Conservation (phyloP, 1,139 yeast genomes). For the Candida mesenterica region DNA sequence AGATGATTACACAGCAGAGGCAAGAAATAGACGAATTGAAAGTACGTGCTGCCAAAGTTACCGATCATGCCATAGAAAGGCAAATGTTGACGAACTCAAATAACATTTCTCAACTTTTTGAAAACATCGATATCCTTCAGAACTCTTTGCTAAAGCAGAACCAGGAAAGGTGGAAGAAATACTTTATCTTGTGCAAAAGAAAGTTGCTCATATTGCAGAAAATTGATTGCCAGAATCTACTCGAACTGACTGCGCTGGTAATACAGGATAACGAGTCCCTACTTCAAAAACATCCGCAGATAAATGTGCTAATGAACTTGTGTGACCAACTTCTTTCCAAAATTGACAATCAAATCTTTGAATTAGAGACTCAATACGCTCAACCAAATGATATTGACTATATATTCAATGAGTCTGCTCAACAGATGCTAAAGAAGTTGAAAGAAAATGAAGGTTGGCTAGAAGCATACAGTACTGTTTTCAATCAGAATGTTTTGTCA, state of each 20-base stretch:
- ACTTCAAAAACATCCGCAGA: background rate
- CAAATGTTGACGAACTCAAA: slow-evolving; percentile 30
- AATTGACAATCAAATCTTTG: slow-evolving; percentile 42
- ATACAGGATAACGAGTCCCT: slow-evolving; percentile 1
- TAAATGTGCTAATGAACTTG: slow-evolving; percentile 13
- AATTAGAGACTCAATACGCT: slow-evolving; percentile 51
- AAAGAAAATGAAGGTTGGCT: slow-evolving; percentile 58
- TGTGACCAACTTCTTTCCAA: slow-evolving; percentile 26
- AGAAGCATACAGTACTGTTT: slow-evolving; percentile 37
- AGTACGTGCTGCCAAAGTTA: slow-evolving; percentile 47
- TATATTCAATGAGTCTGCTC: slow-evolving; percentile 42
- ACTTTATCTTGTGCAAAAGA: slow-evolving; percentile 57
- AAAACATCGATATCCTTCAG: slow-evolving; percentile 38
- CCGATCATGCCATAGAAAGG: slow-evolving; percentile 33
- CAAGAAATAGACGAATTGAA: slow-evolving; percentile 73
- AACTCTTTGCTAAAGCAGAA: slow-evolving; percentile 39
- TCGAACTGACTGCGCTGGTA: background rate
- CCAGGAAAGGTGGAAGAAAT: slow-evolving; percentile 46
- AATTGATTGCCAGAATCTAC: slow-evolving; percentile 26
- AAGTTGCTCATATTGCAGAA: slow-evolving; percentile 48
- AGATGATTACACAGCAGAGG: slow-evolving; percentile 82
- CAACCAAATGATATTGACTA: slow-evolving; percentile 51
- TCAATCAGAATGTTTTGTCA: slow-evolving; percentile 38
- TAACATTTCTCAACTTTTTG: slow-evolving; percentile 38
- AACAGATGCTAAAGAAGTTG: slow-evolving; percentile 43